Percentiles rank a stretch among this genome's conserved stretches.
Conservation (phyloP, 2,329 filamentous ascomycete species). For the Ciborinia camelliae region DNA sequence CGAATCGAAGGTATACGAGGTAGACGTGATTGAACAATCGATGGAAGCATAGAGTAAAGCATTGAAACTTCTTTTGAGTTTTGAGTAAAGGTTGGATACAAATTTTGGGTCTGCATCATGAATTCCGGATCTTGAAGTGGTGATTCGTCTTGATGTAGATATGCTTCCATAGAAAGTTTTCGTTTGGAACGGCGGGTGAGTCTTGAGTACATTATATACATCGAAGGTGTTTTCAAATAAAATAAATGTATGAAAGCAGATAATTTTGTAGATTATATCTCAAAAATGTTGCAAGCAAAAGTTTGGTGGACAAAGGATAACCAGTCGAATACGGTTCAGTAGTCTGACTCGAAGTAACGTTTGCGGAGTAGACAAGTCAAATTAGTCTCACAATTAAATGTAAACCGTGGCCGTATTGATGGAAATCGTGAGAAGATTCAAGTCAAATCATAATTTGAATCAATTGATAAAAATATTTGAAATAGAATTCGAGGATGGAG, state of each 20-base stretch:
- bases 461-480: background rate
- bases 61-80: slow-evolving; percentile 40
- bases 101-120: background rate
- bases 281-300: background rate
- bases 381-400: background rate
- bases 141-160: background rate
- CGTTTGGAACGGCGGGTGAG: slow-evolving; percentile 1
- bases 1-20: slow-evolving; percentile 50
- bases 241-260: background rate
- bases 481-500: background rate
- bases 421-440: background rate
- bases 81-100: background rate
- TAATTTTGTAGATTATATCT: background rate
- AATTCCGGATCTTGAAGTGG: background rate
- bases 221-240: background rate
- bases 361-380: background rate
- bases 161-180: background rate
- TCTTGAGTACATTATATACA: slow-evolving; percentile 1
- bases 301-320: background rate
- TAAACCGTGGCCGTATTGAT: background rate
- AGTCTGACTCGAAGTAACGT: background rate
- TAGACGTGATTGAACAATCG: slow-evolving; percentile 50
- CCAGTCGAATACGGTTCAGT: background rate
- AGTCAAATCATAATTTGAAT: background rate
- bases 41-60: slow-evolving; percentile 53